These are phyloP conservation scores for Euryodendron excelsum DNA, from an alignment of 148 eudicot genomes.

Conservation along the genomic window DNA sequence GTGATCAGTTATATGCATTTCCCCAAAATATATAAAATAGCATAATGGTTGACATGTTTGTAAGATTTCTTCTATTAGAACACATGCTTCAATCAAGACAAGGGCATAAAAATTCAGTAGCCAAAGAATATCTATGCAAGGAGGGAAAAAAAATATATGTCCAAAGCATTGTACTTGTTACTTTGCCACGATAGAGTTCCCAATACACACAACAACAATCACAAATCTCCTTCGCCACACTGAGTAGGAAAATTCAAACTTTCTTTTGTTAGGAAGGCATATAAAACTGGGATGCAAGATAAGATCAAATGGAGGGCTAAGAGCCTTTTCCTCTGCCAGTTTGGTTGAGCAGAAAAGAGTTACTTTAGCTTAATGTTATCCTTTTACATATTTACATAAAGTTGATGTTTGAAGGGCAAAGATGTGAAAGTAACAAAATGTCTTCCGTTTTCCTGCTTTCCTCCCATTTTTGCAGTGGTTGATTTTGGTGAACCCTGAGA, in stretches of 20 bases:
- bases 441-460: not conserved
- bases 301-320: not conserved
- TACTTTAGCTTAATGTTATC: not conserved
- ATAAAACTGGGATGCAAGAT: not conserved
- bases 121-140: not conserved
- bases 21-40: no score
- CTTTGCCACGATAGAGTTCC: not conserved
- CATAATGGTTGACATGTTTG: constrained; percentile 1
- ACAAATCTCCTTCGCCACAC: not conserved
- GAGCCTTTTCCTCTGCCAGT: not conserved
- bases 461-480: not conserved
- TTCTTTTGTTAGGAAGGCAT: not conserved
- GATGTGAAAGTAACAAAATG: not conserved
- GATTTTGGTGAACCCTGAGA: not conserved
- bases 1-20: not conserved
- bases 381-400: not conserved
- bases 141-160: not conserved
- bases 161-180: not conserved
- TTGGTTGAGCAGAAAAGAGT: not conserved
- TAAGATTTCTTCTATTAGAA: not conserved
- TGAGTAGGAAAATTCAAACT: not conserved
- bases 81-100: not conserved
- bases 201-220: not conserved
- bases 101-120: not conserved
- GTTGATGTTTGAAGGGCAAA: not conserved